These are phyloP conservation scores for Stylosanthes scabra DNA, from an alignment of 331 rosid species.

Conservation along the genomic window DNA sequence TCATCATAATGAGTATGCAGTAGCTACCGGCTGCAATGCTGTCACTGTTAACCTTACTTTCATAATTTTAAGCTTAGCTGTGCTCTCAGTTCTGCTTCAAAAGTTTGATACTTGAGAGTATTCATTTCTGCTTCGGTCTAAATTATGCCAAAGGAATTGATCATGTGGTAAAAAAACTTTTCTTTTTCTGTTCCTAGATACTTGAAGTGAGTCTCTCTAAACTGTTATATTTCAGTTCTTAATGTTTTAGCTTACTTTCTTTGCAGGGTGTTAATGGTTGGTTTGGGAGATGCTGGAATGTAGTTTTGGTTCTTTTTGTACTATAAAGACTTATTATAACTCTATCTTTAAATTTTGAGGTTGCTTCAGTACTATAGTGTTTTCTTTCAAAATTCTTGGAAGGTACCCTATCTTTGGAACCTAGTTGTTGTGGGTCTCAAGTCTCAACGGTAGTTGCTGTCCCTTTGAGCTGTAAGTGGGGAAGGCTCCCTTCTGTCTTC, in stretches of 20 bases:
- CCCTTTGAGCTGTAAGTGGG: too few relatives aligned
- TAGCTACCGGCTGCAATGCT: slow-evolving; percentile 51
- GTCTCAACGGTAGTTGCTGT: too few relatives aligned
- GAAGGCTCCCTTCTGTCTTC: slow-evolving; percentile 28
- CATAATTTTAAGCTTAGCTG: slow-evolving; percentile 29
- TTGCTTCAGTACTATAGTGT: slow-evolving; percentile 8
- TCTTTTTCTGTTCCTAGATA: slow-evolving; percentile 49
- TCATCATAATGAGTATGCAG: slow-evolving; percentile 42
- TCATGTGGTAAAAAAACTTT: slow-evolving; percentile 44
- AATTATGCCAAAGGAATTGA: slow-evolving; percentile 49
- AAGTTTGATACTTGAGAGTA: slow-evolving; percentile 42
- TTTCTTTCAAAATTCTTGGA: slow-evolving; percentile 25
- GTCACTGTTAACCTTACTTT: slow-evolving; percentile 28
- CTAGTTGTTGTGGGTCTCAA: slow-evolving; percentile 2
- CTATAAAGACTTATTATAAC: slow-evolving; percentile 12
- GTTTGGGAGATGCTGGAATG: slow-evolving; percentile 45
- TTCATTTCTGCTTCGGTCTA: not conserved
- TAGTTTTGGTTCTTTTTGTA: slow-evolving; percentile 23
- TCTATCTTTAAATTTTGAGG: not conserved
- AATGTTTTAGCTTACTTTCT: slow-evolving; percentile 26
- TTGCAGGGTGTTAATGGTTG: slow-evolving; percentile 20
- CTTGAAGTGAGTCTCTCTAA: slow-evolving; percentile 37
- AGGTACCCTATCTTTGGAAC: not conserved
- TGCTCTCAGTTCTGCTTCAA: slow-evolving; percentile 35
- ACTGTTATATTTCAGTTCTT: slow-evolving; percentile 37